phyloP scores from a whole-genome alignment of 441 rosid species.

The Pelargonium citronellum region DNA sequence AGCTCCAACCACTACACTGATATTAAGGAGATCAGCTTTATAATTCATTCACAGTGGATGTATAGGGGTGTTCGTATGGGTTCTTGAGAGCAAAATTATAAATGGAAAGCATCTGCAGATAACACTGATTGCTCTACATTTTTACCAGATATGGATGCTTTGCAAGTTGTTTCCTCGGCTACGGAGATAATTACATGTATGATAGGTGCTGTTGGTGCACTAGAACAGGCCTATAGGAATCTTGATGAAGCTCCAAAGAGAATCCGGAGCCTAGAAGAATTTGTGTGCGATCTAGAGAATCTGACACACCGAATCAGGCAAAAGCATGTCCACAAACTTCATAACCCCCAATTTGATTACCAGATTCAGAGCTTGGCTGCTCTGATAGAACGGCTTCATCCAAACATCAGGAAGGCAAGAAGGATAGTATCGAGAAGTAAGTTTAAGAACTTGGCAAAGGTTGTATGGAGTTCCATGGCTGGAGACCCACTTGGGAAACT shows the following conservation, averaged over 20 bases:
- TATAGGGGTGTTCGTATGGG: too few relatives aligned
- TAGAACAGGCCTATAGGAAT: slow-evolving; percentile 24
- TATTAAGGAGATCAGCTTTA: too few relatives aligned
- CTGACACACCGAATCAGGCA: slow-evolving; percentile 17
- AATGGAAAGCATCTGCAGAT: too few relatives aligned
- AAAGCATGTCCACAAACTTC: slow-evolving; percentile 25
- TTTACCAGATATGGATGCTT: slow-evolving; percentile 13
- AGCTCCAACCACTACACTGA: too few relatives aligned
- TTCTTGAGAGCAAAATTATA: too few relatives aligned
- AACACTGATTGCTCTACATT: too few relatives aligned
- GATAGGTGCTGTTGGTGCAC: slow-evolving; percentile 26
- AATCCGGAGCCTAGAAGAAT: slow-evolving; percentile 23
- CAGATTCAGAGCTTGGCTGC: slow-evolving; percentile 24
- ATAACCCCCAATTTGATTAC: slow-evolving; percentile 23
- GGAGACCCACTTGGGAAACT: slow-evolving; percentile 25
- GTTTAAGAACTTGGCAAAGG: slow-evolving; percentile 16
- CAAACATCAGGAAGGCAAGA: slow-evolving; percentile 20
- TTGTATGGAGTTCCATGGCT: slow-evolving; percentile 25
- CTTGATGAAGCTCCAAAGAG: slow-evolving; percentile 31
- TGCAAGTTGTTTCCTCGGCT: slow-evolving; percentile 24
- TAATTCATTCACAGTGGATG: too few relatives aligned
- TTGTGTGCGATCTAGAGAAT: slow-evolving; percentile 22
- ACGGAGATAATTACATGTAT: slow-evolving; percentile 22
- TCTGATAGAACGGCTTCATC: slow-evolving; percentile 25
- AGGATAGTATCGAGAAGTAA: slow-evolving; percentile 19